A percentile compares a stretch with the other conserved stretches of the same genome.
These are phyloP conservation scores for Allomyces arbusculus DNA, from an alignment of 192 early-diverging fungal genomes.

Conservation along the genomic window DNA sequence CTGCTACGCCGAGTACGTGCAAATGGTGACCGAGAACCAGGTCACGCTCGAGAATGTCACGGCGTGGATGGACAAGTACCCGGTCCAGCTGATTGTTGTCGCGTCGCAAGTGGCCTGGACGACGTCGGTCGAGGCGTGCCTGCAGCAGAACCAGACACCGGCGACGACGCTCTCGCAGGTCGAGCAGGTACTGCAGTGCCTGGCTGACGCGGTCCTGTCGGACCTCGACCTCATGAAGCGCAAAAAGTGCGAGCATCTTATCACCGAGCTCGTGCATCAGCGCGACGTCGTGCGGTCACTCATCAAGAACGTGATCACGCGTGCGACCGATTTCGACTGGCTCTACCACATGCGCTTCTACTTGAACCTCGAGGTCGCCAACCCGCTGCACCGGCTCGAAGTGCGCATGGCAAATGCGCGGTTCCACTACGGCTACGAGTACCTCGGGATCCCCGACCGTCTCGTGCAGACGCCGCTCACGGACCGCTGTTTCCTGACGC, in stretches of 20 bases:
- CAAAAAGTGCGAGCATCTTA: conserved; percentile 91
- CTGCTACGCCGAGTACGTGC: conserved; percentile 29
- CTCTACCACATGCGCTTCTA: conserved; percentile 91
- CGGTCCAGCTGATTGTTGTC: conserved; percentile 84
- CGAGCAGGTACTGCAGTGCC: conserved; percentile 51
- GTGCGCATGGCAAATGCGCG: conserved; percentile 86
- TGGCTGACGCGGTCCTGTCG: conserved; percentile 81
- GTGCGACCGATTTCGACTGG: conserved; percentile 76
- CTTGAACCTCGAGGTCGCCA: conserved; percentile 38
- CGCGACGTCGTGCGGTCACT: conserved; percentile 72
- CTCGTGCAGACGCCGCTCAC: conserved; percentile 98
- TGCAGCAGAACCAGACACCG: conserved; percentile 17
- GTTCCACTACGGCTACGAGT: conserved; percentile 95
- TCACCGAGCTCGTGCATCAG: conserved; percentile 98
- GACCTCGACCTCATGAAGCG: conserved; percentile 65
- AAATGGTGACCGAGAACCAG: conserved; percentile 38
- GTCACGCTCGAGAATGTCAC: conserved; percentile 18
- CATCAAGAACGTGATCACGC: conserved; percentile 18
- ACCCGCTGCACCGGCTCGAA: conserved; percentile 46
- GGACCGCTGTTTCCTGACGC: conserved; percentile 93
- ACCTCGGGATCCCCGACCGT: conserved; percentile 87
- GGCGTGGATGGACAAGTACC: conserved; percentile 68
- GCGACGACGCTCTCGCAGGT: conserved; percentile 38
- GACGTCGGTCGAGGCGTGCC: conserved; percentile 47
- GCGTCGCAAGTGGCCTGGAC: conserved; percentile 84